Conservation (phyloP, 306 rosid genomes). For the Aeschynomene evenia region DNA sequence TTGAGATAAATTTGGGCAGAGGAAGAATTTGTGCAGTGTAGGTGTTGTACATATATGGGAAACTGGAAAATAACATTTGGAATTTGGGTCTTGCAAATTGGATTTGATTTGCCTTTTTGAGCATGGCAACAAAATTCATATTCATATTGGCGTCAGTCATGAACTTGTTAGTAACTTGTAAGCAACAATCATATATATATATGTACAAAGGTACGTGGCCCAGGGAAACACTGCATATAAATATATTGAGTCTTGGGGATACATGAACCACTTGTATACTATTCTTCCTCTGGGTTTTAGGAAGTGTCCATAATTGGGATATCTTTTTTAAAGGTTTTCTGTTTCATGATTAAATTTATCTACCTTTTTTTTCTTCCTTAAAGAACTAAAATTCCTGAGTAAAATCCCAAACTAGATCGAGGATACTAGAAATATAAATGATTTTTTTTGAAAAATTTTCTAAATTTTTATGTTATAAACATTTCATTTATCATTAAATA, state of each 20-base stretch:
- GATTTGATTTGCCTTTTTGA: not conserved
- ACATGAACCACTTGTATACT: not conserved
- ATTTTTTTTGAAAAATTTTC: no score
- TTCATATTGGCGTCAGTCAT: not conserved
- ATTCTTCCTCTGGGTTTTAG: not conserved
- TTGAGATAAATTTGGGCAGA: not conserved
- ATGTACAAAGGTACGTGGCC: not conserved
- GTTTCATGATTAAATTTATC: no score
- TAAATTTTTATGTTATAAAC: no score
- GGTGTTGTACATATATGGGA: not conserved
- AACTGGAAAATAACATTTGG: not conserved
- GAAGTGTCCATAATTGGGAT: not conserved
- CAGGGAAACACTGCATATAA: not conserved
- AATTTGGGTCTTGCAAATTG: not conserved
- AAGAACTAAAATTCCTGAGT: no score
- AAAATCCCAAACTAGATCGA: no score
- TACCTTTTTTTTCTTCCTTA: no score
- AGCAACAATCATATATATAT: not conserved
- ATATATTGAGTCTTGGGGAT: not conserved
- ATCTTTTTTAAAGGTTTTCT: no score
- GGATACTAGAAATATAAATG: no score
- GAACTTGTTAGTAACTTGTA: not conserved
- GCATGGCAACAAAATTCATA: not conserved
- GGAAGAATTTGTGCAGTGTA: not conserved
- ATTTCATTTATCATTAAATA: no score